Evolutionary conservation across 1,284 basidiomycete genomes (phyloP), one percentile per base, ranked within the genome.

Genomic region (Pyrrhoderma noxium): DNA sequence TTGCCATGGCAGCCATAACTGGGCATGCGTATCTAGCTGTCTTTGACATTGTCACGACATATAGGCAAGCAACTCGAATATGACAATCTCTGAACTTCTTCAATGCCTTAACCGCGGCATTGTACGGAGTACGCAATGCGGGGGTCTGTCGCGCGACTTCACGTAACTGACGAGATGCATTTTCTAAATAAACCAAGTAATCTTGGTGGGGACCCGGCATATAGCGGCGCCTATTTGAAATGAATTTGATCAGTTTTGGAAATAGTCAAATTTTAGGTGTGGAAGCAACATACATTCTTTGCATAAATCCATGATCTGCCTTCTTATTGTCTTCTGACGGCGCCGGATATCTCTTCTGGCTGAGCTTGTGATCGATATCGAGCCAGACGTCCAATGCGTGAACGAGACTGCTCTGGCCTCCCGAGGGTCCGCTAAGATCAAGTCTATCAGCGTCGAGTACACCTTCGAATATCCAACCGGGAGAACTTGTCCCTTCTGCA

Each of bases 341-440:
- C 55, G 77, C 67, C 65, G 86, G 85, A 72, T 82, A 64, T 64
- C 85, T 71, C 69, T 82, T 74, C 58, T 83, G 75, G 48, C 79
- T 73, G 65, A 93, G 82, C 57, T 86, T 85, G 66, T 92, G 85
- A 67, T 97, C 85, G 55, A 89, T 75, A 57, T 85, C 85, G 27
- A 89, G 73, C 70, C 91, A 87, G 67, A 93, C 80, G 61, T 89
- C 86, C 21, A 87, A 68, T 8, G 83, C 80, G 52, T 89, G 87
- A 72, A 99, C 92, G 53, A 94, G 77, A 41, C 86, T 87, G 65
- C 88, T 93, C 70, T 99, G 95, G 1, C 95, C 95, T 0, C 93
- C 94, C 8, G 89, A 93, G 4, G 96, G 94, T 0, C 96, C 95
- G 23, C 83, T 86, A 49, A 87, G 76, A 61, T 85, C 79, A 21